Percentiles rank a stretch among this genome's conserved stretches.
Conservation (phyloP, 306 rosid species). For the Adenanthera pavonina region DNA sequence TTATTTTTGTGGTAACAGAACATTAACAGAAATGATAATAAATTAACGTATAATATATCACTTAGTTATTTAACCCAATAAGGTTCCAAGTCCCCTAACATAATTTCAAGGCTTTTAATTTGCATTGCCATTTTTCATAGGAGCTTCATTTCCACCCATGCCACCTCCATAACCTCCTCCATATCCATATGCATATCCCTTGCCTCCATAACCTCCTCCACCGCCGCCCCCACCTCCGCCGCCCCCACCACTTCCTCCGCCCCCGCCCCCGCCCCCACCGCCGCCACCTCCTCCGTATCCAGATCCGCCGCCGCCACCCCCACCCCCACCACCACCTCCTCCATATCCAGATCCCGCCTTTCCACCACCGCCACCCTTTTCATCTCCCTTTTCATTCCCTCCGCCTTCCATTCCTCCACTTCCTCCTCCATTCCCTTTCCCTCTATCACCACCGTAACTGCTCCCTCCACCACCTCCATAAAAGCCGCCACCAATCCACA, state of each 20-base stretch:
- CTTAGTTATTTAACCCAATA: not conserved
- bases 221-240: not conserved
- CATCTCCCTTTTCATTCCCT: not conserved
- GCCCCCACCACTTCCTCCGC: not conserved
- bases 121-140: no score
- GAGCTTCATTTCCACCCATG: not conserved
- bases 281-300: accelerated
- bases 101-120: not conserved
- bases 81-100: not conserved
- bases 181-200: no score
- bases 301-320: accelerated
- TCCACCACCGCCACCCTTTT: not conserved
- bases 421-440: not conserved
- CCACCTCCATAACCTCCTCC: not conserved
- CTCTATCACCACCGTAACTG: not conserved
- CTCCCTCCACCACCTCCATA: not conserved
- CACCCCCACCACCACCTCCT: not conserved
- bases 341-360: not conserved
- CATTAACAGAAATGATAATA: not conserved
- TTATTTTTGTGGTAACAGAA: not conserved
- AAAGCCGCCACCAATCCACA: not conserved
- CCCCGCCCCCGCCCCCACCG: accelerated
- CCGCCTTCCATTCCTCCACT: not conserved
- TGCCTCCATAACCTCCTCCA: not conserved
- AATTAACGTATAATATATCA: not conserved